Conservation (phyloP, 2,329 filamentous ascomycete genomes). For the Zymoseptoria passerinii region DNA sequence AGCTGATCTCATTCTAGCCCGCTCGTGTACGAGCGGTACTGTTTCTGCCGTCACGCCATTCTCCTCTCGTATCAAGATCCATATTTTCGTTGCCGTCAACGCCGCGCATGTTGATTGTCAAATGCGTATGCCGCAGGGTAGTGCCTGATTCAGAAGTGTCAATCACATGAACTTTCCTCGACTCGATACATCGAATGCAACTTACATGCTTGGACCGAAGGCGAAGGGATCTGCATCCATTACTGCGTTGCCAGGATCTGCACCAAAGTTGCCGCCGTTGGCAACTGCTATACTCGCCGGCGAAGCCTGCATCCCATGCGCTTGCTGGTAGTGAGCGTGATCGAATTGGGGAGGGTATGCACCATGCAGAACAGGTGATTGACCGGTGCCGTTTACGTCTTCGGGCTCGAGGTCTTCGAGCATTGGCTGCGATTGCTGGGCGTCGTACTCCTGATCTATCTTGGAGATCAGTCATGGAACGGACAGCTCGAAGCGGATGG, state of each 20-base stretch:
- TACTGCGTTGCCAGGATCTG: constrained; percentile 73
- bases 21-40: constrained; percentile 9
- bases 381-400: constrained; percentile 10
- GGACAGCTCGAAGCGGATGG: constrained; percentile 35
- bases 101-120: constrained; percentile 13
- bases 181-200: constrained; percentile 34
- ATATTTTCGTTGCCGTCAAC: not conserved
- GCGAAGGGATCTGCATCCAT: constrained; percentile 91
- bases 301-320: constrained; percentile 11
- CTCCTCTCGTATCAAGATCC: not conserved
- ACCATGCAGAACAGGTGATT: constrained; percentile 20
- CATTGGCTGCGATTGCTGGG: constrained; percentile 53
- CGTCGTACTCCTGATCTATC: constrained; percentile 92
- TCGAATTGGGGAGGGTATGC: constrained; percentile 23
- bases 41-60: constrained; percentile 2
- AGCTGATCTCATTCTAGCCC: constrained; percentile 12
- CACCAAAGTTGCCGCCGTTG: constrained; percentile 31
- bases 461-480: constrained; percentile 58
- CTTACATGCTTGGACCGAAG: constrained; percentile 87
- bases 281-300: constrained; percentile 15
- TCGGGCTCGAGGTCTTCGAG: constrained; percentile 53
- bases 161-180: not conserved
- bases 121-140: constrained; percentile 15
- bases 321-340: constrained; percentile 12
- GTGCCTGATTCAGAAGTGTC: constrained; percentile 2